phyloP scores from a whole-genome alignment of 306 rosid species.

The Oemleria cerasiformis region DNA sequence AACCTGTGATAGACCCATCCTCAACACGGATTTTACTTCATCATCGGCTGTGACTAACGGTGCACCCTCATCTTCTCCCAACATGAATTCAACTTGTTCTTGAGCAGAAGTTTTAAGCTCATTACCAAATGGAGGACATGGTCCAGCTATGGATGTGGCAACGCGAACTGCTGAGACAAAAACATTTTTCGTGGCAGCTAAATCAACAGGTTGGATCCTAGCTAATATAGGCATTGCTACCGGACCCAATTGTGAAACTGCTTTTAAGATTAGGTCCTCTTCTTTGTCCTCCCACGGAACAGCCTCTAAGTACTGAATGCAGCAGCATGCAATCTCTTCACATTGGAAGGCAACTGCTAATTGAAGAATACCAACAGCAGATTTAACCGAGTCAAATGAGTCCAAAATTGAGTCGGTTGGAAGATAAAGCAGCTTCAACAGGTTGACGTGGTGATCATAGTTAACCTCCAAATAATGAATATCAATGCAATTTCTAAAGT shows the following conservation, averaged over 20 bases:
- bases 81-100: constrained; percentile 93
- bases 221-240: constrained; percentile 37
- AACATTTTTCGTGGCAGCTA: constrained; percentile 60
- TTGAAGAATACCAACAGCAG: constrained; percentile 29
- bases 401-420: constrained; percentile 25
- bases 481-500: constrained; percentile 22
- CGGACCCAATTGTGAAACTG: constrained; percentile 28
- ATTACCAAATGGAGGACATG: constrained; percentile 72
- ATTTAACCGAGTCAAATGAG: constrained; percentile 27
- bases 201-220: constrained; percentile 40
- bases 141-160: constrained; percentile 66
- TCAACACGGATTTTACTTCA: constrained; percentile 62
- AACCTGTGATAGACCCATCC: constrained; percentile 54
- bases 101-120: constrained; percentile 85
- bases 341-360: constrained; percentile 26
- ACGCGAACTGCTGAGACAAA: constrained; percentile 80
- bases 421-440: constrained; percentile 29
- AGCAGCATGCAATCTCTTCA: constrained; percentile 30
- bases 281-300: constrained; percentile 40
- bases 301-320: constrained; percentile 36
- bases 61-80: constrained; percentile 60
- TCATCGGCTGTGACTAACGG: constrained; percentile 53
- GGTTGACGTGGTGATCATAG: constrained; percentile 33
- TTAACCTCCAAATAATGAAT: constrained; percentile 29
- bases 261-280: constrained; percentile 35